phyloP scores from a whole-genome alignment of 805 yeast genomes.

The Yarrowia sp. region DNA sequence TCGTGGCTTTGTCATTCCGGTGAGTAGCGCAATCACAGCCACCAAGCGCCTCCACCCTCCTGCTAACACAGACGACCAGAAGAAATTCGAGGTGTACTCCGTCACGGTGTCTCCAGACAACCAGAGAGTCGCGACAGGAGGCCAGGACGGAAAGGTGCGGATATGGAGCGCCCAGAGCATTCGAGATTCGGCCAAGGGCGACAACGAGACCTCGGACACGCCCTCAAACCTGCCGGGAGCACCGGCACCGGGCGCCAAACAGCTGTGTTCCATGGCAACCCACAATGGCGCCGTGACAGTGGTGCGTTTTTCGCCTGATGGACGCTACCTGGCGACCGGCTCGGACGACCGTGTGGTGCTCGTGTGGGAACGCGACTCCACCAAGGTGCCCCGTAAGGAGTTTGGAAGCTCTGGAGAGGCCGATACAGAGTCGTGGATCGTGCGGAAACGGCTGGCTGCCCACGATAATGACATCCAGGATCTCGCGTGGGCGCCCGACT shows the following conservation, averaged over 20 bases:
- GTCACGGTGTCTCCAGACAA: slow-evolving; percentile 84
- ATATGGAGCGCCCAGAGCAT: slow-evolving; percentile 91
- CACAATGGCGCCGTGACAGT: slow-evolving; percentile 98
- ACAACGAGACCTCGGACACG: slow-evolving; percentile 28
- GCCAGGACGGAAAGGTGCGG: slow-evolving; percentile 85
- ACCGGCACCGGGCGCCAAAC: slow-evolving; percentile 49
- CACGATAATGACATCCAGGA: slow-evolving; percentile 98
- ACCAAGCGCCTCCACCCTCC: too few species aligned
- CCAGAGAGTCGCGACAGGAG: slow-evolving; percentile 87
- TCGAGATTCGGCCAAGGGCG: slow-evolving; percentile 60
- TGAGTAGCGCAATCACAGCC: slow-evolving; percentile 44
- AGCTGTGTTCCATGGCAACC: slow-evolving; percentile 88
- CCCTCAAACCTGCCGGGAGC: slow-evolving; percentile 10
- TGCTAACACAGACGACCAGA: slow-evolving; percentile 66
- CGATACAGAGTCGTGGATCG: slow-evolving; percentile 93
- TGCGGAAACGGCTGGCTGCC: slow-evolving; percentile 87
- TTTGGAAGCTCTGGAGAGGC: slow-evolving; percentile 69
- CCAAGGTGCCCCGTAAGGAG: slow-evolving; percentile 57
- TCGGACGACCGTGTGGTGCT: slow-evolving; percentile 91
- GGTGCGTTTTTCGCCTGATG: slow-evolving; percentile 90
- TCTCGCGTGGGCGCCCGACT: slow-evolving; percentile 97
- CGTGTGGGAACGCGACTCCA: slow-evolving; percentile 93
- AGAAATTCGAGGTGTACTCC: slow-evolving; percentile 84
- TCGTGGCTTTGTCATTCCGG: slow-evolving; percentile 73
- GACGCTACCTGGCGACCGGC: slow-evolving; percentile 89